Evolutionary conservation across 2,329 filamentous ascomycete species (phyloP), one percentile per base, ranked within the genome.

Genomic region (Trichoderma asperellum): DNA sequence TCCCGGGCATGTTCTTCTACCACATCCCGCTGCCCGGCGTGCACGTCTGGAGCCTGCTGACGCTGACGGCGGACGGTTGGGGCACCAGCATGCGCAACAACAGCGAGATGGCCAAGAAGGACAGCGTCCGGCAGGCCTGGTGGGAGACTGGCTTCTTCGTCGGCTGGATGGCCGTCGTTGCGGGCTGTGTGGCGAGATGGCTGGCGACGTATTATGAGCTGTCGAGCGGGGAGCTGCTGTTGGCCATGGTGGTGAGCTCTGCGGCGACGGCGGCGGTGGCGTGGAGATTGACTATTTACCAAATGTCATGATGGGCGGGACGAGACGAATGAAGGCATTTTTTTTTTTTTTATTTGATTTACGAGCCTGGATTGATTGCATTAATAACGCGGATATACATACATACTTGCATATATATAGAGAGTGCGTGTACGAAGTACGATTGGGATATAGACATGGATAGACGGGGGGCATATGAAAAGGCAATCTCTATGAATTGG

Each of bases 71-170:
- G 1, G 74, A 74, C 55, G 73, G 73, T 16, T 75, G 74, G 74
- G 74, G 74, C 29, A 75, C 74, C 4, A 73, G 68, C 40, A 75
- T 75, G 74, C 68, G 74, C 16, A 70, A 73, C 4, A 73, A 70
- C 56, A 71, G 68, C 5, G 73, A 73, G 29, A 32, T 55, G 27
- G 68, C 68, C 1, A 69, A 72, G 35, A 69, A 71, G 57, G 71
- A 74, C 29, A 71, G 72, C 29, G 40, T 61, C 37, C 43, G 73
- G 2, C 70, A 74, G 60, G 71, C 73, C 2, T 75, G 72, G 73
- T 74, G 71, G 63, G 74, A 75, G 37, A 71, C 70, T 16, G 74
- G 74, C 18, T 75, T 75, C 59, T 73, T 75, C 16, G 71, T 75
- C 8, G 64, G 72, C 12, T 75, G 74, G 74, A 73, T 75, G 70